Evolutionary conservation across 2,329 filamentous ascomycete genomes (phyloP).

Genomic region (Colletotrichum sp.): DNA sequence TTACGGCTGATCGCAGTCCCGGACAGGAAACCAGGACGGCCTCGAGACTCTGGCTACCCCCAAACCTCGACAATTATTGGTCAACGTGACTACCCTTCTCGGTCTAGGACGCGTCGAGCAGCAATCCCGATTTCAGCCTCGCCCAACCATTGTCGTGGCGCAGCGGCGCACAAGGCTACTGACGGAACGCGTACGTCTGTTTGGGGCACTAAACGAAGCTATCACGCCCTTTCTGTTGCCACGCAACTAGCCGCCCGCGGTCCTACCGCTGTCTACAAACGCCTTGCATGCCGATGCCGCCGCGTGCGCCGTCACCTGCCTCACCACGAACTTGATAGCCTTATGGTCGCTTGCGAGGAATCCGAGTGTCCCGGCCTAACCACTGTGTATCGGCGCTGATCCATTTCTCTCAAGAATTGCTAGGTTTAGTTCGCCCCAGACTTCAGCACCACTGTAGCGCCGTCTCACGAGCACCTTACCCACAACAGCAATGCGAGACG

Average conservation of each 20-base stretch:
- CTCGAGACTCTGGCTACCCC: background rate
- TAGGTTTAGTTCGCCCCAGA: background rate
- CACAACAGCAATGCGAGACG: background rate
- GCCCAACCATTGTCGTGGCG: background rate
- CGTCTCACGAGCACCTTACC: background rate
- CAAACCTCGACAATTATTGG: background rate
- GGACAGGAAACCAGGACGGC: background rate
- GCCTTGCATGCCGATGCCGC: background rate
- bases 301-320: background rate
- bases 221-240: background rate
- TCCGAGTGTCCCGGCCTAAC: background rate
- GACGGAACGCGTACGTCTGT: background rate
- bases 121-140: slow-evolving; percentile 10
- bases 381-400: background rate
- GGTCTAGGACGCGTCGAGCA: background rate
- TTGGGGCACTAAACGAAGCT: background rate
- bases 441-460: background rate
- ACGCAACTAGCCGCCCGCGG: background rate
- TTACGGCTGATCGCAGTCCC: background rate
- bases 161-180: background rate
- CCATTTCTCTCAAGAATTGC: background rate
- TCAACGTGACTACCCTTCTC: background rate
- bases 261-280: background rate
- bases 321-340: background rate
- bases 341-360: background rate